phyloP scores from a whole-genome alignment of 2,329 filamentous ascomycete genomes.

The Colletotrichum liriopes region DNA sequence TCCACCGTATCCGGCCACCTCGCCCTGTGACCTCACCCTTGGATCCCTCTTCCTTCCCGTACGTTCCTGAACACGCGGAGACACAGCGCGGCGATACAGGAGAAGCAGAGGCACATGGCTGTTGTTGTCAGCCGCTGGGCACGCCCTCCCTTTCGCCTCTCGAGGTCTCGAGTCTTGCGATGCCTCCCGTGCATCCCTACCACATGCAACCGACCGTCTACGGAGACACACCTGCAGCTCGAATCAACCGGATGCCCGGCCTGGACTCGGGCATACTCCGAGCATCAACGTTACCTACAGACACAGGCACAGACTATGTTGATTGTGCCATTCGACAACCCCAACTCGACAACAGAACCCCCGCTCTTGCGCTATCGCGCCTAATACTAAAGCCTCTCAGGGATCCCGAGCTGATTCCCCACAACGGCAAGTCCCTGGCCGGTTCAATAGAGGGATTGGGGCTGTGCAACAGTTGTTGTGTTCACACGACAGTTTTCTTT shows the following conservation, averaged over 20 bases:
- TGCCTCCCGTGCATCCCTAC: constrained; percentile 13
- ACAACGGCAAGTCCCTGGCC: constrained; percentile 17
- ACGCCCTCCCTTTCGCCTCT: constrained; percentile 8
- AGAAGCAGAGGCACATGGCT: not conserved
- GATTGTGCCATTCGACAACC: constrained; percentile 21
- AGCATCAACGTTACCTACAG: constrained; percentile 30
- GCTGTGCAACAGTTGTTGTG: constrained; percentile 34
- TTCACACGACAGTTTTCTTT: constrained; percentile 18
- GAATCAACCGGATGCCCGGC: constrained; percentile 20
- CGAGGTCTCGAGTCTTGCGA: constrained; percentile 17
- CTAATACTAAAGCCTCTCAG: constrained; percentile 7
- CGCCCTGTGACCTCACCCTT: constrained; percentile 17
- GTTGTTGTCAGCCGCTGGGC: constrained; percentile 15
- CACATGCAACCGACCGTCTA: constrained; percentile 16
- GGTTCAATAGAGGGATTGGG: constrained; percentile 23
- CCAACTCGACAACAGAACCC: constrained; percentile 17
- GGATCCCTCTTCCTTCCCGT: constrained; percentile 19
- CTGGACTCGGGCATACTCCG: constrained; percentile 40
- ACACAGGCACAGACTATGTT: not conserved
- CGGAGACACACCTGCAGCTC: constrained; percentile 24
- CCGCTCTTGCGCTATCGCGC: constrained; percentile 35
- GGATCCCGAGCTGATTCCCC: constrained; percentile 22
- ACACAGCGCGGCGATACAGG: not conserved
- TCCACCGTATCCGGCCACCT: not conserved
- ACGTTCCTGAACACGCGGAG: not conserved